These are phyloP conservation scores for Oryza glaberrima DNA, from an alignment of 176 grass and related monocot genomes.

Conservation along the genomic window DNA sequence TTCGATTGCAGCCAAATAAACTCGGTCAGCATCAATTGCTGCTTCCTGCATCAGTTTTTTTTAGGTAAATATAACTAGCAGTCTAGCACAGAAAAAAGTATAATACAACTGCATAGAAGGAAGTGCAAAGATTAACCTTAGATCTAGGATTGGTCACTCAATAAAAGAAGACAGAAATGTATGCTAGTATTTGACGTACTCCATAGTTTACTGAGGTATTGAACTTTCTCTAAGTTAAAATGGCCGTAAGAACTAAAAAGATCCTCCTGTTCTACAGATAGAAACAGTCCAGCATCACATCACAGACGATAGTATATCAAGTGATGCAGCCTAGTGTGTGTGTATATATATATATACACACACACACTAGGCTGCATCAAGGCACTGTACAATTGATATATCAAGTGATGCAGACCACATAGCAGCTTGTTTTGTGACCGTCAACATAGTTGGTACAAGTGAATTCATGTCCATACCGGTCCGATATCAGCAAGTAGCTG, in stretches of 20 bases:
- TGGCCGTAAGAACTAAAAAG: background rate
- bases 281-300: background rate
- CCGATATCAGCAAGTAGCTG: slow-evolving; percentile 94
- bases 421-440: background rate
- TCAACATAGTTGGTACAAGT: background rate
- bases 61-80: slow-evolving; percentile 5
- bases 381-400: background rate
- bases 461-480: slow-evolving; percentile 62
- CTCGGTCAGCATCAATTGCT: slow-evolving; percentile 74
- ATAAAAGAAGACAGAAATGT: background rate
- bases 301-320: background rate
- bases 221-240: background rate
- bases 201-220: background rate
- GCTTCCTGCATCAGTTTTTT: slow-evolving; percentile 70
- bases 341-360: background rate
- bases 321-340: background rate
- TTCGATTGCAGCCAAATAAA: slow-evolving; percentile 90
- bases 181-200: background rate
- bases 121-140: background rate
- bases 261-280: background rate
- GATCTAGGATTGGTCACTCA: background rate
- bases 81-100: background rate
- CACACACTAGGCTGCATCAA: too few relatives aligned
- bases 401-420: background rate
- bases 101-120: background rate